Evolutionary conservation across 768 basidiomycete genomes (phyloP).

Genomic region (Trametes meyenii): DNA sequence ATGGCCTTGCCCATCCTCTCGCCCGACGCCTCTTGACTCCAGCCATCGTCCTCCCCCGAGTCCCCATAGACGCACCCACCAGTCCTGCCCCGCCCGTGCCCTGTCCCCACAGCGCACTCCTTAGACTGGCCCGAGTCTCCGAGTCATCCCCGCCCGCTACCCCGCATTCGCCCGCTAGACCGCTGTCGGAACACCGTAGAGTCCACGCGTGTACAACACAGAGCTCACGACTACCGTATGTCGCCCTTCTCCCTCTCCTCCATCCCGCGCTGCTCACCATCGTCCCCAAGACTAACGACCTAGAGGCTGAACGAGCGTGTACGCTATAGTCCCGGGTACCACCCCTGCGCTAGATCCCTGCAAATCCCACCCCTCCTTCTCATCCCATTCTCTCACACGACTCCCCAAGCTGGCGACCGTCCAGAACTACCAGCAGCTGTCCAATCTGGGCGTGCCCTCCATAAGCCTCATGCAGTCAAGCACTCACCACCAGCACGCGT

Average conservation of each 20-base stretch:
- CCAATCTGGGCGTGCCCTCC: slow-evolving; percentile 30
- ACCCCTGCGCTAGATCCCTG: slow-evolving; percentile 25
- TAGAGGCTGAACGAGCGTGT: slow-evolving; percentile 27
- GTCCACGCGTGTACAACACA: slow-evolving; percentile 24
- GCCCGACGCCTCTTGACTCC: neutral
- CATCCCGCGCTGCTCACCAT: neutral
- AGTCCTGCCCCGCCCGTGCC: neutral
- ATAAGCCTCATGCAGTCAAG: slow-evolving; percentile 38
- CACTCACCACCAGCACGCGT: slow-evolving; percentile 36
- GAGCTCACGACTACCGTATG: slow-evolving; percentile 26
- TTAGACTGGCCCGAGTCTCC: slow-evolving; percentile 11
- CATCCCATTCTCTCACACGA: slow-evolving; percentile 18
- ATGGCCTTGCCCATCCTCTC: slow-evolving; percentile 2
- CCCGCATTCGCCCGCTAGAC: slow-evolving; percentile 22
- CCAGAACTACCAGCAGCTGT: slow-evolving; percentile 32
- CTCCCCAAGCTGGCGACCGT: slow-evolving; percentile 31
- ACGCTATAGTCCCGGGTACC: slow-evolving; percentile 22
- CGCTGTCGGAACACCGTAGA: slow-evolving; percentile 15
- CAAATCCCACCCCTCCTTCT: slow-evolving; percentile 1
- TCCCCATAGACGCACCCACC: slow-evolving; percentile 17
- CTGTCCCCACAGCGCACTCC: neutral
- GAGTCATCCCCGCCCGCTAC: slow-evolving; percentile 6
- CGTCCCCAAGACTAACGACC: slow-evolving; percentile 25
- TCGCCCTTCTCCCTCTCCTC: neutral
- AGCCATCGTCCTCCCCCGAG: neutral